Conservation (phyloP, 257 asterid genomes). For the Nicotiana sylvestris region DNA sequence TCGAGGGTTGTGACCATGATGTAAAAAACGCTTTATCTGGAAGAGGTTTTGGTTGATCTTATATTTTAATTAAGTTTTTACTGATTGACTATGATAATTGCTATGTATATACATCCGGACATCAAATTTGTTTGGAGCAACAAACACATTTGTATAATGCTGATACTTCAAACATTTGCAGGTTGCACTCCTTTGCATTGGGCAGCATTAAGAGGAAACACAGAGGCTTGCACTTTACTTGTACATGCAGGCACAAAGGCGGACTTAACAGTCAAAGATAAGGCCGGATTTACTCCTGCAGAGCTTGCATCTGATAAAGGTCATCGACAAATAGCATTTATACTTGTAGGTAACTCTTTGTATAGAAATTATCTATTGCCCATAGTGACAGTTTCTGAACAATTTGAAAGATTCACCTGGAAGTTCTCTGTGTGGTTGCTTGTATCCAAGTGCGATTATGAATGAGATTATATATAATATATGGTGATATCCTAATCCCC, state of each 20-base stretch:
- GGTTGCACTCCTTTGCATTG: constrained; percentile 99
- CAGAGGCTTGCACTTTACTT: constrained; percentile 90
- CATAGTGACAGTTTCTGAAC: not conserved
- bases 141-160: not conserved
- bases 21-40: not conserved
- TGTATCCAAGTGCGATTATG: not conserved
- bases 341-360: constrained; percentile 81
- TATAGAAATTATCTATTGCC: constrained; percentile 5
- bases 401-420: not conserved
- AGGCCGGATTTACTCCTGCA: constrained; percentile 78
- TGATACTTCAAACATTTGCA: constrained; percentile 23
- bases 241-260: constrained; percentile 87
- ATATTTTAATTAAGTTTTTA: not conserved
- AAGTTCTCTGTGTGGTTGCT: not conserved
- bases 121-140: not conserved
- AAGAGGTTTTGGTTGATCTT: not conserved
- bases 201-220: constrained; percentile 89
- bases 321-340: constrained; percentile 76
- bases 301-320: constrained; percentile 97
- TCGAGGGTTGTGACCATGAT: not conserved
- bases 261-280: constrained; percentile 66
- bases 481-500: not conserved
- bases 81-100: constrained; percentile 2
- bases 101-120: not conserved
- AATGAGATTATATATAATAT: not conserved